Evolutionary conservation across 768 basidiomycete genomes (phyloP).

Genomic region (Podaxis sp.): DNA sequence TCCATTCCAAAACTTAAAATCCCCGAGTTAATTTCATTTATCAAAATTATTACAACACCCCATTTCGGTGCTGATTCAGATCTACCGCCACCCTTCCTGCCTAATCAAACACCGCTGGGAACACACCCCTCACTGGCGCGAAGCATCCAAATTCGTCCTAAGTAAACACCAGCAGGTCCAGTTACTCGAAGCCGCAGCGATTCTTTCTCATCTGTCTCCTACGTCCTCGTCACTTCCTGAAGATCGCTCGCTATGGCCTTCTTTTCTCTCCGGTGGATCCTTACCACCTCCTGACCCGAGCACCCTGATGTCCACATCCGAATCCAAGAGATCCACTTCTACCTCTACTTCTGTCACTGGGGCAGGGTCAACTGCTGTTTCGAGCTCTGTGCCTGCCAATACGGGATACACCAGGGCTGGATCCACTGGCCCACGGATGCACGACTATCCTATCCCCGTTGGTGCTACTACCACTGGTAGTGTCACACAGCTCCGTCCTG

Average conservation of each 20-base stretch:
- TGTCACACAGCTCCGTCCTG: slow-evolving; percentile 54
- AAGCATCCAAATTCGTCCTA: slow-evolving; percentile 84
- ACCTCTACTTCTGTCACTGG: neutral
- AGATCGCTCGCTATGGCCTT: slow-evolving; percentile 92
- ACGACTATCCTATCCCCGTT: slow-evolving; percentile 59
- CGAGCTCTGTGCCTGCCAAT: slow-evolving; percentile 54
- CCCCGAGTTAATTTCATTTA: neutral
- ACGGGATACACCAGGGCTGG: slow-evolving; percentile 25
- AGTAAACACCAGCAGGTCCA: slow-evolving; percentile 99
- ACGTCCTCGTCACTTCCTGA: slow-evolving; percentile 78
- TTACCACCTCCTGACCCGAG: slow-evolving; percentile 51
- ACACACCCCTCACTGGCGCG: slow-evolving; percentile 94
- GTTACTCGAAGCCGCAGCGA: slow-evolving; percentile 94
- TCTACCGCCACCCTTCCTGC: slow-evolving; percentile 91
- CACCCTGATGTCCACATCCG: slow-evolving; percentile 24
- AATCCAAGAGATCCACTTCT: slow-evolving; percentile 19
- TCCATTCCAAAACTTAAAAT: neutral
- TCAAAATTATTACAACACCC: neutral
- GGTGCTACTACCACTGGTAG: slow-evolving; percentile 27
- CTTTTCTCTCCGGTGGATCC: slow-evolving; percentile 71
- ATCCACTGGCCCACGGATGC: slow-evolving; percentile 58
- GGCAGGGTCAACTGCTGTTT: slow-evolving; percentile 26
- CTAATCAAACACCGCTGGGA: slow-evolving; percentile 99
- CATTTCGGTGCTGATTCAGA: slow-evolving; percentile 37
- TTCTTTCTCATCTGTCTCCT: slow-evolving; percentile 84